phyloP scores from a whole-genome alignment of 2,329 filamentous ascomycete species.

The Stemphylium lycopersici region DNA sequence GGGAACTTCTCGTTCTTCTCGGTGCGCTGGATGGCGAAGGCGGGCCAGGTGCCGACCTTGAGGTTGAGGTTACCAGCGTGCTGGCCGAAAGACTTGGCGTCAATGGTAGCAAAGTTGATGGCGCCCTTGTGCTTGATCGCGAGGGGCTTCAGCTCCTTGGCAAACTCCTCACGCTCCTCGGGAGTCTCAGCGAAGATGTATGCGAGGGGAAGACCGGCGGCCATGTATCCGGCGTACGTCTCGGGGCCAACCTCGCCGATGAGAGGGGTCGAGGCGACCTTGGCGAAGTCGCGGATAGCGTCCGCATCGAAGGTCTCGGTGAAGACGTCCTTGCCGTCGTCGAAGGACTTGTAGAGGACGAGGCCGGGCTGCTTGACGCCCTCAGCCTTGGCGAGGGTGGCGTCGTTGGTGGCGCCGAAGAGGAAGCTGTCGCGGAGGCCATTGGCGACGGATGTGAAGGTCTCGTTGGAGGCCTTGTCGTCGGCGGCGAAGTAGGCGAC shows the following conservation, averaged over 20 bases:
- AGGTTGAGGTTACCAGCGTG: conserved; percentile 98
- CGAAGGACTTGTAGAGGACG: conserved; percentile 96
- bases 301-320: conserved; percentile 81
- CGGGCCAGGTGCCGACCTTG: conserved; percentile 90
- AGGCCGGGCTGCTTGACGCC: conserved; percentile 85
- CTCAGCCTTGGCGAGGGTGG: conserved; percentile 83
- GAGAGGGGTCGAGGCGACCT: conserved; percentile 83
- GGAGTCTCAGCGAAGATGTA: conserved; percentile 96
- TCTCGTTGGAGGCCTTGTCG: conserved; percentile 85
- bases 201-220: conserved; percentile 85
- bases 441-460: conserved; percentile 76
- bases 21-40: conserved; percentile 96
- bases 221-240: conserved; percentile 96
- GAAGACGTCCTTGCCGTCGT: conserved; percentile 91
- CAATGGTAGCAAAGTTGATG: conserved; percentile 98
- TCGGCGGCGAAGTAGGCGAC: conserved; percentile 83
- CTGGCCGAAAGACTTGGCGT: conserved; percentile 90
- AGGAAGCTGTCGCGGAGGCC: conserved; percentile 87
- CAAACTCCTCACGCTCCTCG: conserved; percentile 84
- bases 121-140: conserved; percentile 91
- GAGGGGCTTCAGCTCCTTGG: conserved; percentile 79
- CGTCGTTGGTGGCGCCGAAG: conserved; percentile 87
- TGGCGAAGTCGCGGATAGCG: conserved; percentile 81
- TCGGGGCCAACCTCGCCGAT: conserved; percentile 96
- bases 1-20: conserved; percentile 97